Evolutionary conservation across 2,329 filamentous ascomycete genomes (phyloP), one percentile per base, ranked within the genome.

Genomic region (Albophoma yamanashiensis): DNA sequence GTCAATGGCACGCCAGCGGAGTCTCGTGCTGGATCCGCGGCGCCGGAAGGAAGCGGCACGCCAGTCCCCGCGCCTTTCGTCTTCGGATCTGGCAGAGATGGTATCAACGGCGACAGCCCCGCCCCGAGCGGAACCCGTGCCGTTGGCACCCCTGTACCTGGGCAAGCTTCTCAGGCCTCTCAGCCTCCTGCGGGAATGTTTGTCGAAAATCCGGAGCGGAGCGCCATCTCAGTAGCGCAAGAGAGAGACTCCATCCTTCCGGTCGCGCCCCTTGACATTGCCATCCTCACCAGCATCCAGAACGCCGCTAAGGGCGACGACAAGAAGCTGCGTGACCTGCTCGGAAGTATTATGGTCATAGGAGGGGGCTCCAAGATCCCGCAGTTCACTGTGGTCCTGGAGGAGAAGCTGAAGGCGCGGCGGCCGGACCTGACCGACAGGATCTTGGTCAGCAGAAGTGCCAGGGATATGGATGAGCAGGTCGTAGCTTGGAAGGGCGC

Each of bases 401-500:
- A 99, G 75, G 89, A 93, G 69, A 84, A 86, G 67, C 81, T 97
- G 57, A 87, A 91, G 67, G 80, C 82, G 63, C 80, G 87, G 57
- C 75, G 83, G 52, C 83, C 83, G 4, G 85, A 87, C 64, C 73
- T 88, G 53, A 74, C 74, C 25, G 85, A 87, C 39, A 78, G 79
- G 62, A 85, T 87, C 63, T 74, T 86, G 31, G 84, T 87, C 58
- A 85, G 83, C 62, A 78, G 81, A 62, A 94, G 81, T 81, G 94
- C 94, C 0, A 82, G 93, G 67, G 94, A 99, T 67, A 88, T 99
- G 78, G 94, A 99, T 74, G 91, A 94, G 62, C 92, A 97, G 75
- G 92, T 97, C n/a, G 89, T 97, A 58, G 87, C 88, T 11, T 99
- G 94, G 94, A 99, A 99, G 81, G 94, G 94, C 4, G 94, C 91